These are phyloP conservation scores for Gloeophyllum trabeum DNA, from an alignment of 768 basidiomycete species.

Conservation along the genomic window DNA sequence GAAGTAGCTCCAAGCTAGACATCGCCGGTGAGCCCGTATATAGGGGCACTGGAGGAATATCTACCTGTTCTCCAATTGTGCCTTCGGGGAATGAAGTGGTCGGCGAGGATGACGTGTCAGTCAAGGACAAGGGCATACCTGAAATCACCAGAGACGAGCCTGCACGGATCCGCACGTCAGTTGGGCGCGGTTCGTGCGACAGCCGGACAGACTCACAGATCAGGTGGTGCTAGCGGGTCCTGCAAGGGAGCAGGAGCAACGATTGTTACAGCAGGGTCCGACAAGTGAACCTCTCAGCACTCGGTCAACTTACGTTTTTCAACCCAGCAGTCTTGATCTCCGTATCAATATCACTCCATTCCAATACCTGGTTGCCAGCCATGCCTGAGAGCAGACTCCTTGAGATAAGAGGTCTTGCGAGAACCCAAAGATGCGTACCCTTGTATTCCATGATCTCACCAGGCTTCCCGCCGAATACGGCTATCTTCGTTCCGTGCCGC, in stretches of 20 bases:
- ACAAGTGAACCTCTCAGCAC: too few relatives aligned
- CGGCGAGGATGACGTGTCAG: too few relatives aligned
- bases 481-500: conserved; percentile 32
- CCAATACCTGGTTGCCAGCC: conserved; percentile 54
- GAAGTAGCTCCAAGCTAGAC: conserved; percentile 19
- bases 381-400: conserved; percentile 18
- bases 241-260: too few relatives aligned
- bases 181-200: too few relatives aligned
- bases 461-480: conserved; percentile 40
- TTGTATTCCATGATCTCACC: conserved; percentile 34
- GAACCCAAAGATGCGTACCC: conserved; percentile 11
- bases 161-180: too few relatives aligned
- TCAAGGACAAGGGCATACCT: too few relatives aligned
- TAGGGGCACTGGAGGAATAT: background rate
- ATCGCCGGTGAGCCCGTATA: background rate
- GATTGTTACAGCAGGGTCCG: too few relatives aligned
- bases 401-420: background rate
- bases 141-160: too few relatives aligned
- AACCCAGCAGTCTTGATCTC: conserved; percentile 43
- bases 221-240: conserved; percentile 14
- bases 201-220: background rate
- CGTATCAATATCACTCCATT: conserved; percentile 48
- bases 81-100: too few relatives aligned
- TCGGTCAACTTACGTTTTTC: too few relatives aligned
- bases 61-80: conserved; percentile 28